Percentiles rank a stretch among this genome's conserved stretches.
Conservation (phyloP, 2,329 filamentous ascomycete species). For the Hypoxylon sp. region DNA sequence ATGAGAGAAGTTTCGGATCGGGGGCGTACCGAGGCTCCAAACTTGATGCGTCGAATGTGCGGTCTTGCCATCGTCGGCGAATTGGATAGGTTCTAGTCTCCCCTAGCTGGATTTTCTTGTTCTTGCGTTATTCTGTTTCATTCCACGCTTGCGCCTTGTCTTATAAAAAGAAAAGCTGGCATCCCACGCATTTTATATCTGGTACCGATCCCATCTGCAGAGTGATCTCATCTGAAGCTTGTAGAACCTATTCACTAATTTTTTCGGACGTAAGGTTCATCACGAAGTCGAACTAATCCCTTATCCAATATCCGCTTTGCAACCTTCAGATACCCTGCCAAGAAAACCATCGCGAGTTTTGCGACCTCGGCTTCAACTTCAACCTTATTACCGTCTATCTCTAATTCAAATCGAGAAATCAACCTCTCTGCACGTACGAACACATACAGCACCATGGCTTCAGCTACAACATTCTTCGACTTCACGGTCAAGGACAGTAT, state of each 20-base stretch:
- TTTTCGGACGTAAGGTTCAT: not conserved
- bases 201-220: conserved; percentile 24
- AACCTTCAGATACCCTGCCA: conserved; percentile 42
- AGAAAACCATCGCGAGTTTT: conserved; percentile 36
- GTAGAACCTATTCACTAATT: not conserved
- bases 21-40: conserved; percentile 32
- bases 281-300: conserved; percentile 26
- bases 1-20: conserved; percentile 27
- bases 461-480: conserved; percentile 80
- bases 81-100: not conserved
- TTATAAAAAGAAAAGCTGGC: conserved; percentile 14
- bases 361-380: conserved; percentile 31
- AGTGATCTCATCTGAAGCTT: conserved; percentile 21
- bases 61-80: conserved; percentile 1
- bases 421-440: conserved; percentile 17
- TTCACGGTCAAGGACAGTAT: conserved; percentile 86
- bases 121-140: no score
- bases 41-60: conserved; percentile 29
- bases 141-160: not conserved
- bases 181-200: conserved; percentile 18
- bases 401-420: conserved; percentile 13
- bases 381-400: conserved; percentile 19
- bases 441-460: conserved; percentile 66
- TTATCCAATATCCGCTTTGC: conserved; percentile 35
- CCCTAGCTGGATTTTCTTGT: conserved; percentile 1